These are phyloP conservation scores for Rhypophila decipiens DNA, from an alignment of 495 filamentous ascomycete species.

Conservation along the genomic window DNA sequence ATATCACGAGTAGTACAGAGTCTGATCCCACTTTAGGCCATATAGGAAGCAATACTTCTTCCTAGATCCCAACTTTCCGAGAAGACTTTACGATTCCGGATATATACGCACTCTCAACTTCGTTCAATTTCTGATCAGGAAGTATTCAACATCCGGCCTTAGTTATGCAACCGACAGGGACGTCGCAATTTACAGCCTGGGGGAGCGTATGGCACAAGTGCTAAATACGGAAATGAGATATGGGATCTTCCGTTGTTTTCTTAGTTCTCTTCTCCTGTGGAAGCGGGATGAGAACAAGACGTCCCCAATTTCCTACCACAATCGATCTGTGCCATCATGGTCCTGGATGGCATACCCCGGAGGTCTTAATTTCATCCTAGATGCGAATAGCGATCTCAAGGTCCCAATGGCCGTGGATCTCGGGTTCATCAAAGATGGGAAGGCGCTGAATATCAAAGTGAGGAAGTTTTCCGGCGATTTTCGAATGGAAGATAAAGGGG, in stretches of 20 bases:
- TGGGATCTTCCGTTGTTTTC: slow-evolving; percentile 5
- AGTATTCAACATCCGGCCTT: slow-evolving; percentile 7
- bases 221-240: slow-evolving; percentile 5
- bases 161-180: slow-evolving; percentile 5
- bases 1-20: slow-evolving; percentile 2
- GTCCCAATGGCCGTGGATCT: slow-evolving; percentile 3
- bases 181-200: slow-evolving; percentile 7
- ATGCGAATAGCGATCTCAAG: not conserved
- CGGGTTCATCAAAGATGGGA: slow-evolving; percentile 1
- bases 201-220: slow-evolving; percentile 4
- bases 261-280: slow-evolving; percentile 6
- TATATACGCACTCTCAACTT: slow-evolving; percentile 3
- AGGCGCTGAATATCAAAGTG: slow-evolving; percentile 4
- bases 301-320: slow-evolving; percentile 2
- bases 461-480: slow-evolving; percentile 1
- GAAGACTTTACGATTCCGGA: slow-evolving; percentile 1
- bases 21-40: slow-evolving; percentile 3
- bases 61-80: slow-evolving; percentile 7
- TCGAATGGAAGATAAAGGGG: not conserved
- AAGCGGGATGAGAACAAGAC: slow-evolving; percentile 4
- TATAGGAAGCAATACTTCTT: slow-evolving; percentile 6
- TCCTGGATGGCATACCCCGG: slow-evolving; percentile 13
- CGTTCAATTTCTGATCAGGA: slow-evolving; percentile 4
- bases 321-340: slow-evolving; percentile 11
- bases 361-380: slow-evolving; percentile 6